Base-by-base conservation (phyloP, 371 early-diverging fungal genomes). In the Chytridiales sp. region DNA sequence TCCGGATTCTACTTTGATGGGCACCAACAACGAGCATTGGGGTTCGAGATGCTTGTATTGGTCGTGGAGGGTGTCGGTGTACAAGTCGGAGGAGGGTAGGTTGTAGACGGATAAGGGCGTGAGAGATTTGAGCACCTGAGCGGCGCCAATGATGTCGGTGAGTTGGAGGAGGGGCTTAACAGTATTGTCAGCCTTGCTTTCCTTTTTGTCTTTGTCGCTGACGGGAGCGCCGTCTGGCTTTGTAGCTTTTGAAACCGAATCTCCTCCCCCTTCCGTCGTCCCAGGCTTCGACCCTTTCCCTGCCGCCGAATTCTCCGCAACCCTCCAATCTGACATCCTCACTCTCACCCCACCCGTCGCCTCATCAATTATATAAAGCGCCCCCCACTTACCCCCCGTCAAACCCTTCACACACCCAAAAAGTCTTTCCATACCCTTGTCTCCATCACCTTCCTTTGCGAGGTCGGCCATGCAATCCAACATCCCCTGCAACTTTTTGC, bases 1-100 rank as follows among this genome's bases (percentile, higher is more conserved):
- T 3, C 36, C 39, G 29, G 60, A 52, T 17, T 57, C 59, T n/a
- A 48, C 35, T 4, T 56, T 51, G 13, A 77, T 29, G 1, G 78
- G 78, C 15, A 62, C 72, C 13, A 67, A 56, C 26, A 78, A 47
- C 2, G 75, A 59, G 55, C 75, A 75, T 11, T 70, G 68, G 13
- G 60, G 36, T 29, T 66, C 68, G n/a, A 62, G 22, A 21, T 56
- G 39, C 11, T 11, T 21, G 49, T 78, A 78, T 39, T 21, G 38
- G n/a, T 62, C 60, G 34, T 67, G 59, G 1, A 72, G 27, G 5
- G 34, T 59, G 30, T 69, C 72, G 21, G 64, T 72, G 56, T 61
- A 69, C 0, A 51, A 22, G 11, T 70, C 73, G n/a, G 66, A 64
- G 17, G 59, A 51, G 51, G 73, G 70, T 21, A 75, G 63, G 40